Percentiles rank a stretch among this genome's conserved stretches.
phyloP scores from a whole-genome alignment of 495 filamentous ascomycete species.

The Recurvomyces mirabilis region DNA sequence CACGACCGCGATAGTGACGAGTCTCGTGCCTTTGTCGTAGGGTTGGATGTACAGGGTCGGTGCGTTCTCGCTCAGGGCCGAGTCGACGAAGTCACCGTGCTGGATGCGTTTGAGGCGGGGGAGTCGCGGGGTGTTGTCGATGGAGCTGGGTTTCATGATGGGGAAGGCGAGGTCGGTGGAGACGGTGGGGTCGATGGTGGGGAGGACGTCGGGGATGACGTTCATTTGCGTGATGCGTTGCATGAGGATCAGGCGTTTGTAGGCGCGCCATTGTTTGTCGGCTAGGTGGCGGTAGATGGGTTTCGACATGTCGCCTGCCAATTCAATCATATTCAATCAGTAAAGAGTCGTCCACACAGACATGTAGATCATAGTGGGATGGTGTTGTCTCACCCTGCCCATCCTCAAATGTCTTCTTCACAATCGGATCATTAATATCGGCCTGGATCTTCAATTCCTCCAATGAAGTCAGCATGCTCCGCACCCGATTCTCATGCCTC shows the following conservation, averaged over 20 bases:
- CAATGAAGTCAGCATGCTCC: slow-evolving; percentile 60
- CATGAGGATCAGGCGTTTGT: slow-evolving; percentile 59
- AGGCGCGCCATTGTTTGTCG: slow-evolving; percentile 74
- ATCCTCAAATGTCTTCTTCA: slow-evolving; percentile 93
- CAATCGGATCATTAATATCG: slow-evolving; percentile 89
- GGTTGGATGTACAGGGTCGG: slow-evolving; percentile 72
- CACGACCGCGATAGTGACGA: slow-evolving; percentile 73
- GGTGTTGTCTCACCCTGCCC: slow-evolving; percentile 54
- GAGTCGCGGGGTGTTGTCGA: not conserved
- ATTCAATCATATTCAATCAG: not conserved
- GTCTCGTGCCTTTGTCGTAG: slow-evolving; percentile 67
- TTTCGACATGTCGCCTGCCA: slow-evolving; percentile 80
- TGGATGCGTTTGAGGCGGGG: slow-evolving; percentile 31
- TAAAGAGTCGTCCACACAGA: not conserved
- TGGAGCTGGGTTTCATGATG: slow-evolving; percentile 32
- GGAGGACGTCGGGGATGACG: slow-evolving; percentile 87
- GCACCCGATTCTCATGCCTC: slow-evolving; percentile 49
- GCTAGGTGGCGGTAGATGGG: slow-evolving; percentile 91
- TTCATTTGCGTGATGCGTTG: slow-evolving; percentile 85
- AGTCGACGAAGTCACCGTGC: slow-evolving; percentile 70
- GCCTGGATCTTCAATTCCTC: slow-evolving; percentile 78
- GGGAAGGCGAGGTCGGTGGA: slow-evolving; percentile 74
- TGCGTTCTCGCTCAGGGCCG: slow-evolving; percentile 51
- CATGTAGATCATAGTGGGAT: not conserved
- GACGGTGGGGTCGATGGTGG: slow-evolving; percentile 62